Base-by-base conservation (phyloP, 768 basidiomycete species). In the Boletus edulis region DNA sequence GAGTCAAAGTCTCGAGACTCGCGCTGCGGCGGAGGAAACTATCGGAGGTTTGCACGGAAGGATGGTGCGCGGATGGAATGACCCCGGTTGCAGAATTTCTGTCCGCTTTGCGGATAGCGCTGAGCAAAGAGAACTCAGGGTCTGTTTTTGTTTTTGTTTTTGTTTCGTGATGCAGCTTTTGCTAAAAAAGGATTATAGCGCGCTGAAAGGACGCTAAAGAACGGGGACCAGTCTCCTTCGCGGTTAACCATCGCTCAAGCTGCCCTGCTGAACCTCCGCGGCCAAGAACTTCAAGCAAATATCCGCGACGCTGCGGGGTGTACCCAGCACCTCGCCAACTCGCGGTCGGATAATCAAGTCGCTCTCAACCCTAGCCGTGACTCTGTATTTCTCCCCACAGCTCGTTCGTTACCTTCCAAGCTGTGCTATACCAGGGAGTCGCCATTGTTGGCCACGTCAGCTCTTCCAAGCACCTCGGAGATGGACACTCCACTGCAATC, bases 11-110 rank as follows among this genome's bases (percentile, higher is more conserved):
- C 75, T 92, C 24, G 89, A 91, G 61, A 84, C 80, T 17, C 84
- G 89, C 17, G 31, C 60, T 0, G 89, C 87, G 1, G 90, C 89
- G 3, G 86, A 90, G 62, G 88, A 91, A 53, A 79, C 87, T 51
- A 83, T 91, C 40, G 87, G 90, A 56, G 80, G 85, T 29, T 75
- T 92, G 29, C 89, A 92, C 66, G 90, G 90, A 7, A 78, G 87
- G 10, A 84, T 89, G 81, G 86, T 92, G 9, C 78, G 87, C 40
- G 90, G 90, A 12, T 87, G 83, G 84, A 81, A 88, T 56, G 89
- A 91, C 56, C 68, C 81, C 12, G 89, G 89, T 15, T 85, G 87
- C 64, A 73, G 89, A 47, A 89, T 91, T 52, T 87, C 86, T 6
- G 89, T 91, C 17, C 76, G 89, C 37, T 91, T 91, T 63, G 89